phyloP scores from a whole-genome alignment of 2,329 filamentous ascomycete genomes.

The Aspergillus sp. region DNA sequence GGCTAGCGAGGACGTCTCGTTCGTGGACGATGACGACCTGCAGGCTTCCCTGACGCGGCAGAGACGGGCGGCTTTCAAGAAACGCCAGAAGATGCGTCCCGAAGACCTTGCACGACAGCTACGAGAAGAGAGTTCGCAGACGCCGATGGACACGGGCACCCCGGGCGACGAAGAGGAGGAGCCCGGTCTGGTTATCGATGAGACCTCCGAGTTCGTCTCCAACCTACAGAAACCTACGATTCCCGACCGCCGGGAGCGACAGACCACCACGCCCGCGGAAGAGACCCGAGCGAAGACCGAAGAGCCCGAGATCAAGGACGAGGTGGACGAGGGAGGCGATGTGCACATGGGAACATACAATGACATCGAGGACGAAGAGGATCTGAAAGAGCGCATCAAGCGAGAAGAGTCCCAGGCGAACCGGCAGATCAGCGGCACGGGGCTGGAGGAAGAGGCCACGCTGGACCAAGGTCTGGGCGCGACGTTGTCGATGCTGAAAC shows the following conservation, averaged over 20 bases:
- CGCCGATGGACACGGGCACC: constrained; percentile 59
- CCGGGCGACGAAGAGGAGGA: constrained; percentile 53
- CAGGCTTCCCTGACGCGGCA: constrained; percentile 84
- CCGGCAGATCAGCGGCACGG: constrained; percentile 59
- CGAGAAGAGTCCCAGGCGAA: constrained; percentile 46
- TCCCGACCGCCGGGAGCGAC: constrained; percentile 51
- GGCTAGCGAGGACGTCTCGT: constrained; percentile 63
- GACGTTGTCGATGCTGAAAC: constrained; percentile 76
- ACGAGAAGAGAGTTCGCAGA: constrained; percentile 57
- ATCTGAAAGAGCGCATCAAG: constrained; percentile 50
- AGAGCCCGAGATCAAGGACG: constrained; percentile 15
- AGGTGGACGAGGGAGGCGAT: constrained; percentile 53
- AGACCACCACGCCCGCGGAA: constrained; percentile 35
- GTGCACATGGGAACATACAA: constrained; percentile 55
- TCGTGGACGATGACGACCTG: constrained; percentile 89
- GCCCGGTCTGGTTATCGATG: constrained; percentile 83
- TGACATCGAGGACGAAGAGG: constrained; percentile 51
- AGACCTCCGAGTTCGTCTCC: constrained; percentile 91
- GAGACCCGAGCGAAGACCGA: constrained; percentile 22
- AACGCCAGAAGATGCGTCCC: constrained; percentile 80
- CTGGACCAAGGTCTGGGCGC: constrained; percentile 77
- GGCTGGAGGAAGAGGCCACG: constrained; percentile 81
- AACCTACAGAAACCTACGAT: constrained; percentile 70
- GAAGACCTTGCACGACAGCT: constrained; percentile 85
- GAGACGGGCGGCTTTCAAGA: constrained; percentile 80